A percentile compares a stretch with the other conserved stretches of the same genome.
Conservation (phyloP, 306 rosid genomes). For the Cicer chorassanicum region DNA sequence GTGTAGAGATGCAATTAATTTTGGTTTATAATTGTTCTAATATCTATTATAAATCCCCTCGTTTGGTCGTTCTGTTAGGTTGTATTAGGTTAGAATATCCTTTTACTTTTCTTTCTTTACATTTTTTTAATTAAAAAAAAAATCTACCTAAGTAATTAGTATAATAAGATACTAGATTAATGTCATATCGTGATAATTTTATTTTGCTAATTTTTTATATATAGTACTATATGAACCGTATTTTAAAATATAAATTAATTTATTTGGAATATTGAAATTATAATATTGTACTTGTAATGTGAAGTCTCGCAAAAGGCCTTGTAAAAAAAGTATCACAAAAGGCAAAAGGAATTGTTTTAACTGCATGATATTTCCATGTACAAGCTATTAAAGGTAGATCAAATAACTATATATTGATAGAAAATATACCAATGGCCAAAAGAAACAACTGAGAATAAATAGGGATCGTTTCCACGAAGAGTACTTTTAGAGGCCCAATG, state of each 20-base stretch:
- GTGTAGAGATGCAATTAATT: neutral
- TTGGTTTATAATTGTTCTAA: neutral
- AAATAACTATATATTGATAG: constrained; percentile 3
- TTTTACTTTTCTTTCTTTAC: too few relatives aligned
- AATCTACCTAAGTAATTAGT: neutral
- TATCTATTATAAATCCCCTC: too few relatives aligned
- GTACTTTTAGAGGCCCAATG: constrained; percentile 39
- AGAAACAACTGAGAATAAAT: constrained; percentile 27
- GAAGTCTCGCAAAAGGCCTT: neutral
- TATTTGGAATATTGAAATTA: neutral
- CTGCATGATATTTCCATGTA: constrained; percentile 21
- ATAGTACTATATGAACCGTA: neutral
- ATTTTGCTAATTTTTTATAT: neutral
- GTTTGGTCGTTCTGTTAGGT: too few relatives aligned
- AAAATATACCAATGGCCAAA: constrained; percentile 13
- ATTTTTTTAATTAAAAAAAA: too few relatives aligned
- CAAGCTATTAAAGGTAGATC: constrained; percentile 16
- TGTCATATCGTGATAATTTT: neutral
- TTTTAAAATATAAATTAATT: neutral
- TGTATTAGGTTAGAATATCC: neutral
- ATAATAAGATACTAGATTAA: neutral
- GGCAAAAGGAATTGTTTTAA: constrained; percentile 37
- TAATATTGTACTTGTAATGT: neutral
- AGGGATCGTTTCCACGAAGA: constrained; percentile 1
- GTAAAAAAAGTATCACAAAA: neutral